Evolutionary conservation across 225 moss, liverwort and hornwort species (phyloP), one percentile per base, ranked within the genome.

Genomic region (Marchantia polymorpha): DNA sequence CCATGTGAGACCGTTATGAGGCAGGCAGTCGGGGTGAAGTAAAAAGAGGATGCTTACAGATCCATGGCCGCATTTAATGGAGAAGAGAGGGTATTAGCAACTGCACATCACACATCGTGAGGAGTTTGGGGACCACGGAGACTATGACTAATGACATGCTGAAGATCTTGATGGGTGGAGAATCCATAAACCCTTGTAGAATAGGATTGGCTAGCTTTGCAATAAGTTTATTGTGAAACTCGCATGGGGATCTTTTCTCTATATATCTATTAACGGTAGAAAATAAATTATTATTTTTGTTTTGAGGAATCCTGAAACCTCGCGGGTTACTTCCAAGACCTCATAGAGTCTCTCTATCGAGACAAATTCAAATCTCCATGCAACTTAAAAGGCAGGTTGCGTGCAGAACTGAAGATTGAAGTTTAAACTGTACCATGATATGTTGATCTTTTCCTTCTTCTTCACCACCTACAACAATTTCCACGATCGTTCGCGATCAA

Each of bases 141-240:
- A 91, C 91, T 54, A 93, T 93, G 97, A 97, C 97, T 25, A 94
- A 97, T 83, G 94, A 97, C 79, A 94, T 97, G 97, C 48, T 97
- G 39, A 39, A 39, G 39, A 39, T 39, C 39, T 39, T 39, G 39
- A 39, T 39, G 39, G 5, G 2, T 5, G 2, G 5, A 39, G 39
- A 39, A 39, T 39, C 39, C 39, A 39, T 39, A 39, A 39, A 39
- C 39, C 39, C 39, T 39, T 39, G 39, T 5, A 39, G 39, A 39
- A 39, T 39, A 5, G 39, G n/a, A n/a, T n/a, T n/a, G n/a, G n/a
- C n/a, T n/a, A n/a, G n/a, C n/a, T n/a, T n/a, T n/a, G n/a, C n/a
- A n/a, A n/a, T n/a, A n/a, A 39, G 39, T 2, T 39, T 39, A 2
- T 39, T 2, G 2, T 39, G 39, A 39, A 39, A 39, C 39, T 39